Evolutionary conservation across 345 rosid species (phyloP), one percentile per base, ranked within the genome.

Genomic region (Pistacia atlantica): DNA sequence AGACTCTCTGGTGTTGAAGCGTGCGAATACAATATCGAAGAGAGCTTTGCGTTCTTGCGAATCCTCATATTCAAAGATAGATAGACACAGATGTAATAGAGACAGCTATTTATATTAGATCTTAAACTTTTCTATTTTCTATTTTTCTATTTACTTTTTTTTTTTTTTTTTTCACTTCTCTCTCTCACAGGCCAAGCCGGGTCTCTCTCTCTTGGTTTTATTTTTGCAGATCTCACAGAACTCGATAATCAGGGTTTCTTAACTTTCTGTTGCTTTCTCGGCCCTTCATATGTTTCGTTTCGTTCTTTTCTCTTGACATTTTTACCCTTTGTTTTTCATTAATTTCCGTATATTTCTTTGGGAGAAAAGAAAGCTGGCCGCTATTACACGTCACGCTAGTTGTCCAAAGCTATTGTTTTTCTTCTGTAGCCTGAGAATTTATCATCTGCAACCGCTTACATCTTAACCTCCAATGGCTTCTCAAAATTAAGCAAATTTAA

Each of bases 21-120:
- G 72, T 77, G 77, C 75, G 84, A 74, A 80, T 75, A 74, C 67
- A 81, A 67, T 81, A 82, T 59, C 78, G 93, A 77, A 17, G 91
- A 80, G 65, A 85, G 85, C 82, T 89, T 88, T 48, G 85, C 87
- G 94, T 94, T 88, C 91, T 94, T 94, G 55, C 98, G 88, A 85
- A 94, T 94, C 97, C 97, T 90, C 98, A 94, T 93, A 46, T 77
- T 67, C 31, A 16, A 18, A 37, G 9, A 35, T n/a, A 5, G 62
- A 75, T 54, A 59, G 58, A 75, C n/a, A 57, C 16, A 20, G 63
- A 56, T 58, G 68, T 33, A 69, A 62, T 38, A 33, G 51, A 67
- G 81, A 67, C 70, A 55, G 75, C 2, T 80, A 70, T 60, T 68
- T 69, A 57, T 69, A 52, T 67, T 63, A 65, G 71, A 64, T 74